Evolutionary conservation across 352 stramenopile species (phyloP).

Genomic region (Aphanomyces invadans): DNA sequence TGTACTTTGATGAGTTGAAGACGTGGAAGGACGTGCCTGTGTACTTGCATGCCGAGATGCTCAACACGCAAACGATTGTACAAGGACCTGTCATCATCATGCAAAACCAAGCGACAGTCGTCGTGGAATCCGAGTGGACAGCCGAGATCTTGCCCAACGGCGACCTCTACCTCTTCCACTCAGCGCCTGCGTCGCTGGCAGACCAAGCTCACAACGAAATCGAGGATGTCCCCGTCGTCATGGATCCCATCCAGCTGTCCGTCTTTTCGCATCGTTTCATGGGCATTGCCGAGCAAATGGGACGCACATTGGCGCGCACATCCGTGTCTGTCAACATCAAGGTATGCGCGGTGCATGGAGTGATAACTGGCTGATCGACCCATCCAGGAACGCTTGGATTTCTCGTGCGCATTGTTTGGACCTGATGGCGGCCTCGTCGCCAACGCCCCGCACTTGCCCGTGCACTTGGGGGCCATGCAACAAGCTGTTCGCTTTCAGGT

Average conservation of each 20-base stretch:
- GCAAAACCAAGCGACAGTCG: slow-evolving; percentile 96
- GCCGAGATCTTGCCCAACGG: slow-evolving; percentile 89
- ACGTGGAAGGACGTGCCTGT: slow-evolving; percentile 82
- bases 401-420: slow-evolving; percentile 98
- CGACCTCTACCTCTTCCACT: slow-evolving; percentile 91
- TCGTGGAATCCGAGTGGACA: slow-evolving; percentile 94
- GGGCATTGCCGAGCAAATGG: slow-evolving; percentile 99
- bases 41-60: slow-evolving; percentile 89
- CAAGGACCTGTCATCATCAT: slow-evolving; percentile 95
- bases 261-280: slow-evolving; percentile 98
- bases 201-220: slow-evolving; percentile 18
- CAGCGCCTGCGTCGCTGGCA: background rate
- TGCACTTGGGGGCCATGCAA: slow-evolving; percentile 98
- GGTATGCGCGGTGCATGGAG: slow-evolving; percentile 1
- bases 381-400: slow-evolving; percentile 92
- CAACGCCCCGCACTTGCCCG: slow-evolving; percentile 97
- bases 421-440: slow-evolving; percentile 97
- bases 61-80: slow-evolving; percentile 85
- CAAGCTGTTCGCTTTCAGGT: slow-evolving; percentile 94
- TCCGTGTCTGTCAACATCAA: slow-evolving; percentile 99
- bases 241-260: slow-evolving; percentile 95
- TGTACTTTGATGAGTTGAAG: slow-evolving; percentile 80
- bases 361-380: background rate
- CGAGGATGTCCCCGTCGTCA: slow-evolving; percentile 32
- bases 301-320: slow-evolving; percentile 92